Evolutionary conservation across 495 filamentous ascomycete genomes (phyloP), one percentile per base, ranked within the genome.

Genomic region (Daldinia caldariorum): DNA sequence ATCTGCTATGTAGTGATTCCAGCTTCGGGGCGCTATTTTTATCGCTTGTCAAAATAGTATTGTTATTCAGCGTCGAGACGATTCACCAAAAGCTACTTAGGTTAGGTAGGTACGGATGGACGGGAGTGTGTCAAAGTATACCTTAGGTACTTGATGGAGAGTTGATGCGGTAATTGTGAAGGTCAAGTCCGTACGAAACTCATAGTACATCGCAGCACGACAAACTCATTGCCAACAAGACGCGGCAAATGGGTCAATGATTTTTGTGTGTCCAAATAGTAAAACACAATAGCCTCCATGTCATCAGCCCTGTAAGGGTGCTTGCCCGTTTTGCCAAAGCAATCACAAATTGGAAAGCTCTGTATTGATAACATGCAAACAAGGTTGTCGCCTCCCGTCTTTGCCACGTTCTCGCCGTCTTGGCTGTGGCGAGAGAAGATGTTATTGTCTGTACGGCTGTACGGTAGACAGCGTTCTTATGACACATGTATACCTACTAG

Each of bases 21-120:
- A 35, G 32, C 12, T 8, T 22, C 7, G 18, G 7, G 54, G n/a
- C 32, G 4, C 54, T 57, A 57, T 57, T 57, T 57, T 57, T 57
- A 57, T 57, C 34, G 7, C 18, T 14, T 9, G 22, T 51, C 20
- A 51, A 9, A n/a, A 16, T 41, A 12, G 5, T 45, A 12, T 45
- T 16, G 1, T 18, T 9, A 45, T 45, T 45, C 1, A 12, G 9
- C 18, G 20, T 45, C 7, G 9, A 20, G 41, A 0, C 34, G 9
- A 35, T 35, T 35, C 34, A 35, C 34, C 34, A 35, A 35, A 35
- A 35, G n/a, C n/a, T n/a, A n/a, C n/a, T n/a, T n/a, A n/a, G 9
- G 34, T 10, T 35, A 35, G 34, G 34, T 35, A 35, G 34, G 34
- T 35, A 35, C 34, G 34, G 26, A 26, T 26, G 6, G 34, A n/a